Conservation (phyloP, 805 yeast species). For the Schizosaccharomyces cryophilus region DNA sequence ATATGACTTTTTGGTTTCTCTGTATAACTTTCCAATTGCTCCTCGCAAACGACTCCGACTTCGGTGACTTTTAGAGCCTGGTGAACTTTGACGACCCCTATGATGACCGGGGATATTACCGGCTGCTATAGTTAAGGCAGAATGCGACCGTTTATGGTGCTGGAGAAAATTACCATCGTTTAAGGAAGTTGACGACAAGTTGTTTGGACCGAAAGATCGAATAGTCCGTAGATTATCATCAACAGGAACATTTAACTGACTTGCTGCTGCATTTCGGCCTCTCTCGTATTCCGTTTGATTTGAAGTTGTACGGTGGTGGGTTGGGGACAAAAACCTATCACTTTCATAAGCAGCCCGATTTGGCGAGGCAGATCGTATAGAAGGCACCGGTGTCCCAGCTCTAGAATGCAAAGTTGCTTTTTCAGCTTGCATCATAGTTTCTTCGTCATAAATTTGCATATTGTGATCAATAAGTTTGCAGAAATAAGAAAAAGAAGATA, state of each 20-base stretch:
- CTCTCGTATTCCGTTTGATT: neutral
- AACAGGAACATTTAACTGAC: neutral
- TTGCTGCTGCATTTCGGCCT: neutral
- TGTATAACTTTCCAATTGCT: neutral
- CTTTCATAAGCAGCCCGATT: neutral
- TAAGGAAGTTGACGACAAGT: neutral
- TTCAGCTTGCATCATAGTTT: neutral
- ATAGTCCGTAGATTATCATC: neutral
- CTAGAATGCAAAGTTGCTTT: neutral
- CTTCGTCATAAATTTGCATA: slow-evolving; percentile 1
- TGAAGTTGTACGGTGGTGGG: neutral
- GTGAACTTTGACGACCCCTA: neutral
- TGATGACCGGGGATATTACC: neutral
- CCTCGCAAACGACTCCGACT: neutral
- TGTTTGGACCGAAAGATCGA: neutral
- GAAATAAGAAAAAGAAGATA: neutral
- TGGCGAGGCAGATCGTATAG: neutral
- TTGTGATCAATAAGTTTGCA: neutral
- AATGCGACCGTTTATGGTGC: too few relatives aligned
- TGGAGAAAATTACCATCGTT: neutral
- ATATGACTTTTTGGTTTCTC: neutral
- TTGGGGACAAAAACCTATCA: neutral
- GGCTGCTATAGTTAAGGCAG: too few relatives aligned
- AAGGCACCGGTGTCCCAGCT: neutral
- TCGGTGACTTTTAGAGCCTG: neutral